Conservation (phyloP, 257 asterid genomes). For the Plantago ovata region DNA sequence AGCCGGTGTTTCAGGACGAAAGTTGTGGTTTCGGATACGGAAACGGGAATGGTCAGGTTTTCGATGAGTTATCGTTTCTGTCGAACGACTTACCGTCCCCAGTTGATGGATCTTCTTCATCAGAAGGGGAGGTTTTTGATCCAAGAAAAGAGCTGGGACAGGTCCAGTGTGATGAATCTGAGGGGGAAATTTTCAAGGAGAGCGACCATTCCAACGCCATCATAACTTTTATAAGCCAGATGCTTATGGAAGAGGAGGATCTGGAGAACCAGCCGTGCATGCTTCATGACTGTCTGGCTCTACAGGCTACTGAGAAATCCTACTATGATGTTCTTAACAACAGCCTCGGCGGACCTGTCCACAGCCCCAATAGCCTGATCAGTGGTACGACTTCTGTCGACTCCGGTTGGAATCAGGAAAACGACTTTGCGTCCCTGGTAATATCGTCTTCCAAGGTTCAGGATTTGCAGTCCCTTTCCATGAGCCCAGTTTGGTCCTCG, state of each 20-base stretch:
- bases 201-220: constrained; percentile 47
- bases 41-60: no score
- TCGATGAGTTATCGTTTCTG: no score
- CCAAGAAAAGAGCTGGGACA: not conserved
- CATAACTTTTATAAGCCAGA: constrained; percentile 49
- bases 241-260: constrained; percentile 79
- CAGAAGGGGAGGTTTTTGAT: constrained; percentile 5
- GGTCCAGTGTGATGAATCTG: constrained; percentile 20
- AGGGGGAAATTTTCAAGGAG: constrained; percentile 27
- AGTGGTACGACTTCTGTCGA: constrained; percentile 21
- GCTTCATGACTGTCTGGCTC: constrained; percentile 66
- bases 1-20: no score
- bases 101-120: constrained; percentile 5
- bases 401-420: constrained; percentile 9
- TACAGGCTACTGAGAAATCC: constrained; percentile 74
- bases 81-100: not conserved
- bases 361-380: constrained; percentile 8
- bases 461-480: not conserved
- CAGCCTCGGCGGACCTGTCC: constrained; percentile 10
- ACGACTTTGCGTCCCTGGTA: constrained; percentile 15
- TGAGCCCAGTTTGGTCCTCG: not conserved
- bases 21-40: no score
- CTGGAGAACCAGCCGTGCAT: constrained; percentile 56
- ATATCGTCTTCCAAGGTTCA: constrained; percentile 7
- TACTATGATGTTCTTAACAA: constrained; percentile 52